Evolutionary conservation across 2,329 filamentous ascomycete genomes (phyloP).

Genomic region (Pseudocercospora fuligena): DNA sequence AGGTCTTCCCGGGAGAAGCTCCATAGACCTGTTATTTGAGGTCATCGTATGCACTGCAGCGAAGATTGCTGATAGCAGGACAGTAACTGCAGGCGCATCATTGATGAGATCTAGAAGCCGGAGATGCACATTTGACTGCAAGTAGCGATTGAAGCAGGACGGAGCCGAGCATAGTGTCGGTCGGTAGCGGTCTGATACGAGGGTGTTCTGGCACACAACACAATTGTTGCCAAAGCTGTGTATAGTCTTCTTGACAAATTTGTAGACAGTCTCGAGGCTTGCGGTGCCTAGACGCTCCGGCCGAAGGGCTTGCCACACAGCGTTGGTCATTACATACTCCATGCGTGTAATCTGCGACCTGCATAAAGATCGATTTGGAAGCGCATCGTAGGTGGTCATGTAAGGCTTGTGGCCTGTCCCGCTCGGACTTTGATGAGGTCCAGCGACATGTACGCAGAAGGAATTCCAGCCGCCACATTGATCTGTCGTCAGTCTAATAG

Average conservation of each 20-base stretch:
- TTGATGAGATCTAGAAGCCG: background rate
- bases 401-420: background rate
- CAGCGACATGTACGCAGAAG: background rate
- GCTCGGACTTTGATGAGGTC: background rate
- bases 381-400: background rate
- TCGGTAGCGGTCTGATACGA: background rate
- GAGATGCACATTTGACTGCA: background rate
- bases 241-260: background rate
- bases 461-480: background rate
- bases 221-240: background rate
- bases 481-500: background rate
- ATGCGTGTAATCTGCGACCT: background rate
- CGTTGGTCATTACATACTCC: background rate
- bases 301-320: background rate
- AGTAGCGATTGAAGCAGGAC: background rate
- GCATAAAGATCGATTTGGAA: background rate
- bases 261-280: background rate
- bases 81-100: background rate
- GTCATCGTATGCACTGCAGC: background rate
- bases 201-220: background rate
- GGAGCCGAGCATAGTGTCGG: background rate
- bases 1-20: background rate
- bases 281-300: background rate
- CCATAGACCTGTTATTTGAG: background rate
- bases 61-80: background rate